phyloP scores from a whole-genome alignment of 2,329 filamentous ascomycete genomes.

The Tolypocladium pustulatum region DNA sequence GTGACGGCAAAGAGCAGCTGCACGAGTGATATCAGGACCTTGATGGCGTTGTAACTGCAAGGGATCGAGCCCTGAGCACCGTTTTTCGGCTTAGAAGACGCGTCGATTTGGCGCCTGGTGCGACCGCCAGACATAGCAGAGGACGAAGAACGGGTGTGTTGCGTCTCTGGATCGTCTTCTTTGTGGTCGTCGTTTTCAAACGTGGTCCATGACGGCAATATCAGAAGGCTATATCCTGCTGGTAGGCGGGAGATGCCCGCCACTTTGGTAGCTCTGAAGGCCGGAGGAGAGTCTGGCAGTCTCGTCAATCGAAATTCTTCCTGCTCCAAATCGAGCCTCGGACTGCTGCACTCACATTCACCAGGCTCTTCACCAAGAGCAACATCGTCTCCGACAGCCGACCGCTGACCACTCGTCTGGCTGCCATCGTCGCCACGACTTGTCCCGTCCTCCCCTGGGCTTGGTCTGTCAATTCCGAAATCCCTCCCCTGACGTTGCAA shows the following conservation, averaged over 20 bases:
- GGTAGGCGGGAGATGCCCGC: not conserved
- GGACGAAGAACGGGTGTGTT: not conserved
- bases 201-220: constrained; percentile 1
- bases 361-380: not conserved
- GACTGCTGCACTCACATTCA: not conserved
- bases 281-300: not conserved
- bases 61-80: not conserved
- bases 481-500: not conserved
- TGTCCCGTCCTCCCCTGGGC: not conserved
- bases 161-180: not conserved
- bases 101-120: not conserved
- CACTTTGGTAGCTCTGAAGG: not conserved
- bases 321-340: not conserved
- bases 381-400: not conserved
- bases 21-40: constrained; percentile 2
- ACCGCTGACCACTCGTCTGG: not conserved
- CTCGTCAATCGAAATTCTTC: not conserved
- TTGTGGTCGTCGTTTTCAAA: not conserved
- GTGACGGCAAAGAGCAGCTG: constrained; percentile 2
- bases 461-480: not conserved
- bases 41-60: constrained; percentile 1
- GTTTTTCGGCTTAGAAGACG: not conserved
- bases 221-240: constrained; percentile 1
- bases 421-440: not conserved
- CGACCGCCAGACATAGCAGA: not conserved